Conservation (phyloP, 768 basidiomycete species). For the Mycena alexandri region DNA sequence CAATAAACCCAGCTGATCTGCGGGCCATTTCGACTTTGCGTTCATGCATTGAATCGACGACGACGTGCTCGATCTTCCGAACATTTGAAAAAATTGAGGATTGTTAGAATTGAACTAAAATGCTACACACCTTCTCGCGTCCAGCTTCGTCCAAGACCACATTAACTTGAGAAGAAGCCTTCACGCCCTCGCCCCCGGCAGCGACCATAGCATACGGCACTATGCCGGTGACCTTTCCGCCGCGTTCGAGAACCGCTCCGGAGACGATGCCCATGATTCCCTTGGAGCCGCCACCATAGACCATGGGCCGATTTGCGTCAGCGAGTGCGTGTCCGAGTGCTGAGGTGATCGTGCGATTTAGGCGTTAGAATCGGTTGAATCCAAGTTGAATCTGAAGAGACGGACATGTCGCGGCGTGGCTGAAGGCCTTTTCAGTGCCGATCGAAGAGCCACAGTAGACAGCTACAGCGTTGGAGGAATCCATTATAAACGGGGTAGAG, state of each 20-base stretch:
- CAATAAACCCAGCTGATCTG: slow-evolving; percentile 83
- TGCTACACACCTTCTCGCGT: slow-evolving; percentile 38
- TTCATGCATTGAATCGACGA: slow-evolving; percentile 89
- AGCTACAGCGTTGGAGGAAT: slow-evolving; percentile 61
- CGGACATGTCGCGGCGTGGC: slow-evolving; percentile 79
- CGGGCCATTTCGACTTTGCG: slow-evolving; percentile 94
- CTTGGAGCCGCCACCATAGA: slow-evolving; percentile 88
- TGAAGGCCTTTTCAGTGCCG: slow-evolving; percentile 72
- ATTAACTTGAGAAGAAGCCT: slow-evolving; percentile 43
- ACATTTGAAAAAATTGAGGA: not conserved
- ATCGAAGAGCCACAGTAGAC: slow-evolving; percentile 88
- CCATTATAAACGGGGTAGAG: slow-evolving; percentile 16
- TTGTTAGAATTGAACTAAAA: not conserved
- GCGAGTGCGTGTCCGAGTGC: slow-evolving; percentile 84
- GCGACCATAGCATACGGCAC: slow-evolving; percentile 82
- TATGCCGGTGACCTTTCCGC: slow-evolving; percentile 83
- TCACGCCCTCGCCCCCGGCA: slow-evolving; percentile 73
- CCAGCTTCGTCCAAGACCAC: slow-evolving; percentile 44
- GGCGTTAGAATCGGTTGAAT: slow-evolving; percentile 13
- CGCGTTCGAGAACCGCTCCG: slow-evolving; percentile 68
- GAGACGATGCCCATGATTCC: slow-evolving; percentile 93
- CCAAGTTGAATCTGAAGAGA: slow-evolving; percentile 31
- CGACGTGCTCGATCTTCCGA: slow-evolving; percentile 49
- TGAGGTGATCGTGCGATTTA: slow-evolving; percentile 41
- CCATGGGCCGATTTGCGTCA: slow-evolving; percentile 67